Conservation (phyloP, 2,329 filamentous ascomycete species). For the Apiospora sp. region DNA sequence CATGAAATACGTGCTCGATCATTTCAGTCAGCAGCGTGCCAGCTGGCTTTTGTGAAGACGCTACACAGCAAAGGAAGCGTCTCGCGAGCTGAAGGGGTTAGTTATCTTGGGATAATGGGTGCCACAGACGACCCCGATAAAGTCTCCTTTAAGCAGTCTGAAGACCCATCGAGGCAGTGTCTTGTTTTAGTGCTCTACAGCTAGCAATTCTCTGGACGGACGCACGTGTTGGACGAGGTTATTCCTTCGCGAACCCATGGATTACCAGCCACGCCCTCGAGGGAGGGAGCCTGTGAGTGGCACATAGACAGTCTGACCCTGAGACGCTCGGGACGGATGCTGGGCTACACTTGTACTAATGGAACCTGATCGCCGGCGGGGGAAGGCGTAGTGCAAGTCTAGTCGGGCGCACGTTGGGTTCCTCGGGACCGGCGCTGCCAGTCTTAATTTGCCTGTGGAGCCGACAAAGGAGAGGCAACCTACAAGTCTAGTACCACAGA, state of each 20-base stretch:
- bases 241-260: neutral
- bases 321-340: conserved; percentile 13
- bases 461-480: conserved; percentile 3
- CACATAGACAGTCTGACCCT: neutral
- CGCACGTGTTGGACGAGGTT: neutral
- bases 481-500: neutral
- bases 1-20: neutral
- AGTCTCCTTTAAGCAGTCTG: neutral
- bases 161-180: neutral
- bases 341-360: conserved; percentile 10
- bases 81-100: neutral
- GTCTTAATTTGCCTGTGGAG: conserved; percentile 18
- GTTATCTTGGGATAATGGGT: neutral
- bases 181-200: neutral
- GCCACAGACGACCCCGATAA: neutral
- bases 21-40: neutral
- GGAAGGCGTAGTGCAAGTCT: neutral
- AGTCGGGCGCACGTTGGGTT: neutral
- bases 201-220: neutral
- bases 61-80: neutral
- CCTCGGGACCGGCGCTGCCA: conserved; percentile 12
- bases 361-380: conserved; percentile 1
- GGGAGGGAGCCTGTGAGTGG: neutral
- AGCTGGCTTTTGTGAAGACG: neutral
- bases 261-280: neutral